Base-by-base conservation (phyloP, 2,329 filamentous ascomycete genomes). In the Cadophora malorum region DNA sequence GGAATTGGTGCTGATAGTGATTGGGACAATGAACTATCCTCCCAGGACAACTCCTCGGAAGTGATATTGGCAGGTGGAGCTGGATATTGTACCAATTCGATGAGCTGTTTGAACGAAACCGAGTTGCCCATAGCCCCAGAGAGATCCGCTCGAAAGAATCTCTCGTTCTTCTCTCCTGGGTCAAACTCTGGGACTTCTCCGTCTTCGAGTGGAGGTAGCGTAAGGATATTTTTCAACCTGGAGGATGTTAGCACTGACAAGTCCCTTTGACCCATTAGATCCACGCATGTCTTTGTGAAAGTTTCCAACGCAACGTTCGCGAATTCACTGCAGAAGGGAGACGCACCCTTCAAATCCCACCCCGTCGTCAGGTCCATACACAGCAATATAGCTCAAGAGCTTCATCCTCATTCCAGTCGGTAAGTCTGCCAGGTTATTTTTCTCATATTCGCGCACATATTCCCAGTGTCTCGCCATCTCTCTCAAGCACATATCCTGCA, bases 381-480 rank as follows among this genome's bases (percentile, higher is more conserved):
- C 77, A 47, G 82, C 82, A 33, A 89, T 74, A 67, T 85, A 84
- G 41, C 82, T 81, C 47, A 89, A 76, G 23, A 90, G 76, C 12
- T 83, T 80, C 41, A 82, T 79, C 67, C 87, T 83, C 47, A 89
- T 72, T 66, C 83, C 81, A 49, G 81, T 84, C 5, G 87, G 86
- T 49, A 90, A 74, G 52, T 82, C 82, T 67, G 84, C 85, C 56
- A 90, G 77, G 74, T 88, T 83, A 70, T 88, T 83, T 67, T 81
- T 82, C 74, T 88, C 84, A 77, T 86, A 89, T 47, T 82, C 79
- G 25, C 81, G 79, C 71, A 89, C 85, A 64, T 83, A 80, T 19
- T 81, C 80, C 88, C 88, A 90, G 69, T 87, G 82, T 2, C 76
- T 71, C 4, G 82, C 86, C 71, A 90, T 81, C 59, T 77, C 79